Conservation (phyloP, 176 grass and related monocot species). For the Paspalum notatum region DNA sequence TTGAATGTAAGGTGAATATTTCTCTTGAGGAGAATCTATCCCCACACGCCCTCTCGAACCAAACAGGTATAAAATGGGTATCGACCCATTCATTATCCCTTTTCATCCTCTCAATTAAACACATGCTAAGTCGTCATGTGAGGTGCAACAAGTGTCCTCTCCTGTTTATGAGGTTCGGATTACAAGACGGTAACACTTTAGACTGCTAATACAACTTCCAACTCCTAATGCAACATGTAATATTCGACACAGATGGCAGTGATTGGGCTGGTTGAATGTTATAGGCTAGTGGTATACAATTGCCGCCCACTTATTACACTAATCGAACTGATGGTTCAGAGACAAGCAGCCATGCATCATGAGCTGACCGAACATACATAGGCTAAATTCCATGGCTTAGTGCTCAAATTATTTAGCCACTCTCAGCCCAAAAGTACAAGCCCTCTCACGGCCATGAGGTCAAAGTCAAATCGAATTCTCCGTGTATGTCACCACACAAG, state of each 20-base stretch:
- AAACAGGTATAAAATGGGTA: too few species aligned
- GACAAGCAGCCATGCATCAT: conserved; percentile 9
- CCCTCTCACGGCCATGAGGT: conserved; percentile 19
- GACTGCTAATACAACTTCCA: too few species aligned
- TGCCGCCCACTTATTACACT: conserved; percentile 14
- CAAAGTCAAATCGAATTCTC: conserved; percentile 38
- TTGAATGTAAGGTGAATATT: too few species aligned
- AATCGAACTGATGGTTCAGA: conserved; percentile 33
- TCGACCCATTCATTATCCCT: too few species aligned
- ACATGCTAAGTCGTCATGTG: too few species aligned
- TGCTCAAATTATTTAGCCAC: conserved; percentile 37
- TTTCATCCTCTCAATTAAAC: too few species aligned
- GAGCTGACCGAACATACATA: conserved; percentile 26
- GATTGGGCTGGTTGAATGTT: conserved; percentile 10
- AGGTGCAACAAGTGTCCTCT: too few species aligned
- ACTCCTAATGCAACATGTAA: too few species aligned
- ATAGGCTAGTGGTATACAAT: conserved; percentile 22
- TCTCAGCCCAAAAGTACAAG: not conserved
- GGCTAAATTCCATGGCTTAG: conserved; percentile 38
- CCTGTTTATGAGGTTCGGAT: too few species aligned
- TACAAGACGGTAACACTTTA: too few species aligned
- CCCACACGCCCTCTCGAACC: too few species aligned
- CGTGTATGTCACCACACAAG: not conserved
- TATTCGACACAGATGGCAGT: not conserved
- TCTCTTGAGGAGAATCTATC: too few species aligned